Evolutionary conservation across 345 rosid genomes (phyloP), one percentile per base, ranked within the genome.

Genomic region (Eucalyptus dawsonii): DNA sequence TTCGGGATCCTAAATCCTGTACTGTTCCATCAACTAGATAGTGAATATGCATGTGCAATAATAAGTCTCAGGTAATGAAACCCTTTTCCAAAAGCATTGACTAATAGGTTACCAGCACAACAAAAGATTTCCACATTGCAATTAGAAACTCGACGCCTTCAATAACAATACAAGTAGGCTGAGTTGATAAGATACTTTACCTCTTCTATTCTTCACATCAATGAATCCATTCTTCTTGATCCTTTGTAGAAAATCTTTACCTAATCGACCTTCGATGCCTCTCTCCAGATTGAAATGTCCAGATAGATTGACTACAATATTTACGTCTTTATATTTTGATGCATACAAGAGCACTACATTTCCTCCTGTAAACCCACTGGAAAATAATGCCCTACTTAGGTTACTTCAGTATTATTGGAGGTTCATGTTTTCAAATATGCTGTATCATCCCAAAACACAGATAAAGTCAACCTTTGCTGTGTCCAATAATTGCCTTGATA

Each of bases 261-360:
- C 99, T 89, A 97, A 88, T 53, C 98, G 95, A 53, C 92, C 94
- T 92, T 97, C 96, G 12, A 96, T 95, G 87, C 98, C 96, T 86
- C 93, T 95, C 91, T 94, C 93, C 45, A 97, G 93, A 91, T 94
- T 85, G 90, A 95, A 97, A n/a, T 96, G 94, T 9, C 97, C 98
- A 47, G 98, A 94, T 89, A 97, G 92, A 88, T 96, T 96, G 87
- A 97, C 93, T 16, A 96, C 94, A 24, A 60, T 91, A 34, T 76
- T 85, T 81, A 97, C 90, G 60, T 94, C 96, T 9, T 94, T 92
- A 91, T 97, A 94, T 91, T 96, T 96, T 12, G 99, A 95, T 91
- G 99, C 96, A 93, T 95, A 95, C 53, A 97, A 91, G 86, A 97
- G 97, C 90, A 94, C 99, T 69, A 92, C 98, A 93, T 95, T 97